A percentile compares a stretch with the other conserved stretches of the same genome.
phyloP scores from a whole-genome alignment of 306 rosid species.

The Styphnolobium japonicum region DNA sequence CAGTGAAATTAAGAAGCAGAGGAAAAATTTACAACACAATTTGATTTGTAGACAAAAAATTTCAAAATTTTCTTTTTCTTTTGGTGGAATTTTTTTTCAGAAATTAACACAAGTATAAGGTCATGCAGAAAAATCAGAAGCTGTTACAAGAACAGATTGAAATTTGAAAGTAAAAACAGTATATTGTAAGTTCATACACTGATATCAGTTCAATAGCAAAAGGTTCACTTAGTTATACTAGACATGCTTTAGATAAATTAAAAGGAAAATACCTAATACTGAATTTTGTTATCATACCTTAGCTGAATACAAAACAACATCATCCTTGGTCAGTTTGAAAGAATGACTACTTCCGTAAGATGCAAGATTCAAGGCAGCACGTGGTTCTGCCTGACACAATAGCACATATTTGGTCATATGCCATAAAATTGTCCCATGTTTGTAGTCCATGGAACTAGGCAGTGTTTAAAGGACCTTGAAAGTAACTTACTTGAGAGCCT shows the following conservation, averaged over 20 bases:
- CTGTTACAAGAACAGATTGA: too few species aligned
- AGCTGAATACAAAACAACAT: constrained; percentile 81
- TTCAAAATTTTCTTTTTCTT: background rate
- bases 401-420: constrained; percentile 48
- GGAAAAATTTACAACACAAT: constrained; percentile 20
- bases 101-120: background rate
- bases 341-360: constrained; percentile 88
- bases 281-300: constrained; percentile 60
- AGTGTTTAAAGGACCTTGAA: constrained; percentile 19
- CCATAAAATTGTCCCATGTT: constrained; percentile 25
- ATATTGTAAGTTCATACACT: background rate
- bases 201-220: constrained; percentile 17
- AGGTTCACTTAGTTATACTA: constrained; percentile 6
- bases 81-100: background rate
- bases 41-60: background rate
- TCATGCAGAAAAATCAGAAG: background rate
- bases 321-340: constrained; percentile 85
- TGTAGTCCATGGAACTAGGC: constrained; percentile 25
- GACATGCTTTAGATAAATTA: constrained; percentile 8
- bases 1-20: background rate
- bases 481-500: constrained; percentile 94
- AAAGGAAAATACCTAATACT: constrained; percentile 4
- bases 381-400: constrained; percentile 98
- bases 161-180: too few species aligned
- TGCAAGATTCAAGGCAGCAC: constrained; percentile 98